phyloP scores from a whole-genome alignment of 2,329 filamentous ascomycete genomes.

The Colletotrichum euphorbiae region DNA sequence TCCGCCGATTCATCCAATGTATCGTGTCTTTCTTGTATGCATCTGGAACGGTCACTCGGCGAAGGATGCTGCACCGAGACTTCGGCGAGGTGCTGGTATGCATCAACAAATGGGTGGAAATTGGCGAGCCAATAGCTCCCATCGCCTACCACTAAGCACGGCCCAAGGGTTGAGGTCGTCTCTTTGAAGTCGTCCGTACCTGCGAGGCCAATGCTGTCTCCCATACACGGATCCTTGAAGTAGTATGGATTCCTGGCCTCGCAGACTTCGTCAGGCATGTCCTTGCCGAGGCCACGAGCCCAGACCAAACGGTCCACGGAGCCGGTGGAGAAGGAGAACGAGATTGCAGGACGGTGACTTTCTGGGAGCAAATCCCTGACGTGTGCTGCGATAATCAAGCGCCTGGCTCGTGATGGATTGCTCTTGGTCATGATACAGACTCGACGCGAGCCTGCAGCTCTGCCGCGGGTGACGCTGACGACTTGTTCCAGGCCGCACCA shows the following conservation, averaged over 20 bases:
- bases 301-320: slow-evolving; percentile 53
- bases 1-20: slow-evolving; percentile 45
- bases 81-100: slow-evolving; percentile 44
- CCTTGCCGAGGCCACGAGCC: slow-evolving; percentile 53
- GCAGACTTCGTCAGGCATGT: slow-evolving; percentile 56
- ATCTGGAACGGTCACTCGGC: slow-evolving; percentile 52
- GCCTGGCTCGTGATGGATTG: slow-evolving; percentile 50
- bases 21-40: slow-evolving; percentile 52
- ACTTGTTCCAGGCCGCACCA: slow-evolving; percentile 56
- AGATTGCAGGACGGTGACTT: slow-evolving; percentile 45
- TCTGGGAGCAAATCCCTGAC: slow-evolving; percentile 56
- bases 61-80: slow-evolving; percentile 56
- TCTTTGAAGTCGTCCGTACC: slow-evolving; percentile 48
- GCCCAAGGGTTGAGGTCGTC: slow-evolving; percentile 56
- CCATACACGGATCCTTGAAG: slow-evolving; percentile 57
- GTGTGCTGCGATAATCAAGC: slow-evolving; percentile 54
- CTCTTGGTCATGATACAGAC: slow-evolving; percentile 56
- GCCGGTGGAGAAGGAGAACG: slow-evolving; percentile 54
- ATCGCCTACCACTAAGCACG: slow-evolving; percentile 52
- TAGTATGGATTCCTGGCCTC: slow-evolving; percentile 56
- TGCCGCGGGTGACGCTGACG: slow-evolving; percentile 53
- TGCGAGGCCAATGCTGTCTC: slow-evolving; percentile 56
- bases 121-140: slow-evolving; percentile 56
- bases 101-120: slow-evolving; percentile 58
- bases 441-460: slow-evolving; percentile 49